These are phyloP conservation scores for Diaporthe amygdali DNA, from an alignment of 2,329 filamentous ascomycete species.

Conservation along the genomic window DNA sequence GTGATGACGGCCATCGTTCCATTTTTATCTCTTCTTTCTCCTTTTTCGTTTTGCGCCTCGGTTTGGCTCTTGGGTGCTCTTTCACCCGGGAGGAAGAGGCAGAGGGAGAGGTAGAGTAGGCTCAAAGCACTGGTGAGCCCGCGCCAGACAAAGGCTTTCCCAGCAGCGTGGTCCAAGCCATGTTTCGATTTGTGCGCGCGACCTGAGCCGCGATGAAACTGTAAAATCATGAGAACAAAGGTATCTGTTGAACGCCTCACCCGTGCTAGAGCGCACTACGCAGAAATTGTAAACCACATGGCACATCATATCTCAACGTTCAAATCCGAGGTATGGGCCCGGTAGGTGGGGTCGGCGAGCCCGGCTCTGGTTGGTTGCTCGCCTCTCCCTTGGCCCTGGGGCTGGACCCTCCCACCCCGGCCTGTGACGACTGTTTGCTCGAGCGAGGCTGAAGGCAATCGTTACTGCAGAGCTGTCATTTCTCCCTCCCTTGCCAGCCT, in stretches of 20 bases:
- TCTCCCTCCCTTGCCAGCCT: constrained; percentile 24
- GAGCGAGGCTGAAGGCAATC: constrained; percentile 20
- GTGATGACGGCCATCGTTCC: constrained; percentile 1
- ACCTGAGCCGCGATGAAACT: constrained; percentile 12
- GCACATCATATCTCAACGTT: constrained; percentile 16
- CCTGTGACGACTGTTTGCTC: constrained; percentile 6
- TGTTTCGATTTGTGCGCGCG: constrained; percentile 9
- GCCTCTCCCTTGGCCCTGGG: neutral
- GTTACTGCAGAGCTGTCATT: constrained; percentile 26
- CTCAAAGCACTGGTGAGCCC: constrained; percentile 3
- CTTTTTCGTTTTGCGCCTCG: neutral
- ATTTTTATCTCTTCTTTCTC: constrained; percentile 14
- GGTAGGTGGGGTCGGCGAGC: neutral
- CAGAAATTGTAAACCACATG: neutral
- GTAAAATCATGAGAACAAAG: constrained; percentile 11
- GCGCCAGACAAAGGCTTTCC: constrained; percentile 13
- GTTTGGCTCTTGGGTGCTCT: neutral
- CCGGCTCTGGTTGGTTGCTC: constrained; percentile 5
- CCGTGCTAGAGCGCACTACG: neutral
- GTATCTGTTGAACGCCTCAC: neutral
- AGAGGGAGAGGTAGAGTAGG: neutral
- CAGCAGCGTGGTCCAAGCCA: constrained; percentile 13
- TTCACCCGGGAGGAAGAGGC: neutral
- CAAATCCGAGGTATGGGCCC: neutral
- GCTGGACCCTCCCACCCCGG: neutral